A percentile compares a stretch with the other conserved stretches of the same genome.
These are phyloP conservation scores for Apiospora sp. DNA, from an alignment of 2,329 filamentous ascomycete species.

Conservation along the genomic window DNA sequence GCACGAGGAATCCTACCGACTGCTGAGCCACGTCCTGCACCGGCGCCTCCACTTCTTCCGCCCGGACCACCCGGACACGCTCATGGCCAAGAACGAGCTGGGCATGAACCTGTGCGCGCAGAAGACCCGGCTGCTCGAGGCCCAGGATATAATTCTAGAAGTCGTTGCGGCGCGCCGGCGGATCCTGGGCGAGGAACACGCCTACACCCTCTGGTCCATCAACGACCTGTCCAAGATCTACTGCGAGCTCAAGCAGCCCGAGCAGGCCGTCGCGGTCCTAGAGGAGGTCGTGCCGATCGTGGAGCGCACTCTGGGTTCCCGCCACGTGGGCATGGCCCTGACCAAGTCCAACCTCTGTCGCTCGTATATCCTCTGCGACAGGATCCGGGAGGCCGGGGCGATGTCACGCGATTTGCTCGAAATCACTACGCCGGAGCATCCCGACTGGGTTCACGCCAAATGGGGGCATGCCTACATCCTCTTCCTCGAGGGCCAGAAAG, in stretches of 20 bases:
- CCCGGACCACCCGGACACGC: conserved; percentile 36
- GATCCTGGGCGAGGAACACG: conserved; percentile 43
- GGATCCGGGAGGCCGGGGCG: neutral
- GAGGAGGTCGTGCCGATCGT: conserved; percentile 35
- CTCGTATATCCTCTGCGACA: neutral
- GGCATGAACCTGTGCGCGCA: conserved; percentile 27
- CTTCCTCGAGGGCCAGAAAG: conserved; percentile 23
- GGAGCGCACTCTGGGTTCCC: neutral
- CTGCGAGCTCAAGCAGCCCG: conserved; percentile 37
- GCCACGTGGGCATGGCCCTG: neutral
- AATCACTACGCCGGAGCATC: conserved; percentile 26
- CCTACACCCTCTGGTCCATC: conserved; percentile 44
- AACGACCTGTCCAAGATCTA: conserved; percentile 43
- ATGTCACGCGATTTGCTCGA: neutral
- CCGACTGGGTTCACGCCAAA: conserved; percentile 32
- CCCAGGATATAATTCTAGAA: conserved; percentile 21
- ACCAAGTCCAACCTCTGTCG: neutral
- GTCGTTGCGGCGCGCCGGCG: neutral
- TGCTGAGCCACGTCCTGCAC: conserved; percentile 31
- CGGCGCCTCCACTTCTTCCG: conserved; percentile 34
- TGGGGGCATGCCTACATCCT: conserved; percentile 31
- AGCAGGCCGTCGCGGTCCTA: conserved; percentile 29
- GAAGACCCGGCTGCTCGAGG: conserved; percentile 10
- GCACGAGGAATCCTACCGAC: conserved; percentile 31
- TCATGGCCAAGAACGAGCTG: conserved; percentile 34